Percentiles rank a stretch among this genome's conserved stretches.
These are phyloP conservation scores for Suhomyces yuchorum DNA, from an alignment of 1,139 yeast species.

Conservation along the genomic window DNA sequence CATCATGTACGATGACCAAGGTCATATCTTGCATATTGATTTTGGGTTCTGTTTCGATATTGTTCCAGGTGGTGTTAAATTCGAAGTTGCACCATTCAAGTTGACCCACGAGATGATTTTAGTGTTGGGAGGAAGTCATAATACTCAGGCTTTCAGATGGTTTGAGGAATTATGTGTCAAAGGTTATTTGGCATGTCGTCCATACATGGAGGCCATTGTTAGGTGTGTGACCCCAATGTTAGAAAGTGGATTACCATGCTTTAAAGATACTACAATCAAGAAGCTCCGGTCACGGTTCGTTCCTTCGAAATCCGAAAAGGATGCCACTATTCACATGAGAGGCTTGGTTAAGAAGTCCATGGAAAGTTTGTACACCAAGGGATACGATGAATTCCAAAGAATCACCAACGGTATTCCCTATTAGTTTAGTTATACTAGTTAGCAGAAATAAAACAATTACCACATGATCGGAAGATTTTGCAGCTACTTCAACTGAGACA, in stretches of 20 bases:
- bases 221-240: constrained; percentile 91
- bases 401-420: constrained; percentile 96
- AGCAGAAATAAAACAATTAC: too few relatives aligned
- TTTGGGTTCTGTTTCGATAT: constrained; percentile 98
- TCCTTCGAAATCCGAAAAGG: constrained; percentile 77
- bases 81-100: constrained; percentile 97
- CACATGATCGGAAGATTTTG: too few relatives aligned
- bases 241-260: constrained; percentile 94
- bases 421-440: not conserved
- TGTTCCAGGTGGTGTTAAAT: constrained; percentile 98
- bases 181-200: constrained; percentile 87
- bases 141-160: constrained; percentile 89
- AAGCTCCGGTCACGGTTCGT: constrained; percentile 79
- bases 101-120: constrained; percentile 94
- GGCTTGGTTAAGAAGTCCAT: constrained; percentile 76
- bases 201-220: constrained; percentile 84
- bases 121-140: constrained; percentile 86
- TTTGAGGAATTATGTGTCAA: constrained; percentile 94
- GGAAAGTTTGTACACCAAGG: constrained; percentile 88
- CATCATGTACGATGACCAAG: constrained; percentile 95
- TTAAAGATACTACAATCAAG: constrained; percentile 81
- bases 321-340: constrained; percentile 79
- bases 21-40: constrained; percentile 93
- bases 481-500: too few relatives aligned
- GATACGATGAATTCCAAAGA: constrained; percentile 97